Base-by-base conservation (phyloP, 2,329 filamentous ascomycete species). In the Chaetomiaceae sp. region DNA sequence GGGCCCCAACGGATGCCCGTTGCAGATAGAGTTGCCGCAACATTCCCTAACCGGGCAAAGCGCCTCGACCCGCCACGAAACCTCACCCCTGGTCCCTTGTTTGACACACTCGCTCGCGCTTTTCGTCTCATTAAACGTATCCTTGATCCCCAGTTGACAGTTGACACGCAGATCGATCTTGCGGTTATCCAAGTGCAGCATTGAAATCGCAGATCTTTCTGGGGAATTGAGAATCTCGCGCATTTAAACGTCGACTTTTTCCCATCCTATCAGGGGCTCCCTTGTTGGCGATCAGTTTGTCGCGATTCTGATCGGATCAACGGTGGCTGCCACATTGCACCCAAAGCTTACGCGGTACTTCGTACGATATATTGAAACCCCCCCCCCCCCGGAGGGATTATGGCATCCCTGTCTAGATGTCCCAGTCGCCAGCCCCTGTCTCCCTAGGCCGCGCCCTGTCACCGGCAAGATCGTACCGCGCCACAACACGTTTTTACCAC, bases 91-190 rank as follows among this genome's bases (percentile, higher is more conserved):
- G 14, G 11, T 27, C n/a, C 37, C 36, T 33, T 42, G 36, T 27
- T 48, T 38, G 25, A 36, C 34, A 21, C 18, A 18, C 38, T 33
- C 27, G 9, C 8, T 20, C 29, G 13, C n/a, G 48, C 18, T 37
- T 43, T 36, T 43, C 48, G 34, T 49, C 29, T 21, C 32, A 21
- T 50, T 32, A 4, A 16, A 23, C 18, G 21, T 25, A 41, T 27
- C 37, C 29, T 30, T 21, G 29, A 44, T 21, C 25, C 40, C n/a
- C n/a, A n/a, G n/a, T n/a, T n/a, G n/a, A n/a, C 23, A 29, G 38
- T 13, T 38, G n/a, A 37, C 11, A 29, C 34, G 44, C 34, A 37
- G 44, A 47, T 47, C 44, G 44, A 47, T 47, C 44, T 47, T 32
- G 44, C 23, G 23, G 14, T 11, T 5, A 8, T 2, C 44, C 44